A percentile compares a stretch with the other conserved stretches of the same genome.
These are phyloP conservation scores for Barnettozyma hawaiiensis DNA, from an alignment of 1,139 yeast species.

Conservation along the genomic window DNA sequence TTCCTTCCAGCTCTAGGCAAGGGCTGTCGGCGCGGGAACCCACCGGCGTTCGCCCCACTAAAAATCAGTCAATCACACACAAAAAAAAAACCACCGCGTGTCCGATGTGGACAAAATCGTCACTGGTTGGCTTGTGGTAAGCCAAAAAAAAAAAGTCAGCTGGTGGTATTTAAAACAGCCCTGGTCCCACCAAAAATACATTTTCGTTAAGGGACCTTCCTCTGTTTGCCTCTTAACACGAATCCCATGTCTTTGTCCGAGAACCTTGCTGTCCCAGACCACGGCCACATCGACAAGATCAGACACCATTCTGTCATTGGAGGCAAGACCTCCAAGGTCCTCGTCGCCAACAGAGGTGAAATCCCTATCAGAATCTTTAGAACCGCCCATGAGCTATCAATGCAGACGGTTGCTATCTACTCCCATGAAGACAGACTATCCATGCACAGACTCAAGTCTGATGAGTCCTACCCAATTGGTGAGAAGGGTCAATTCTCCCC, in stretches of 20 bases:
- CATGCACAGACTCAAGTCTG: slow-evolving; percentile 91
- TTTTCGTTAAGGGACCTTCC: no score
- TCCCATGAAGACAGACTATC: slow-evolving; percentile 94
- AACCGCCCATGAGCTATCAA: slow-evolving; percentile 94
- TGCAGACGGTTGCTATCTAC: slow-evolving; percentile 97
- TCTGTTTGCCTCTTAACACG: neutral
- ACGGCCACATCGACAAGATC: slow-evolving; percentile 39
- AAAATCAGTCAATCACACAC: no score
- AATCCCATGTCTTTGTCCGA: slow-evolving; percentile 12
- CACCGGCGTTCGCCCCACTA: neutral
- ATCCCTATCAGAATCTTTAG: slow-evolving; percentile 87
- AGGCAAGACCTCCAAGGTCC: slow-evolving; percentile 55
- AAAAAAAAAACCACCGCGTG: no score
- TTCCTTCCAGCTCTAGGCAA: neutral
- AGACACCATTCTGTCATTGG: slow-evolving; percentile 50
- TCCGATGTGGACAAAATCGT: no score
- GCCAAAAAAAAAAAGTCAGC: no score
- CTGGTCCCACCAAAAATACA: neutral
- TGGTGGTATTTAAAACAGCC: slow-evolving; percentile 1
- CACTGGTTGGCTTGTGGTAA: no score
- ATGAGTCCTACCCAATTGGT: slow-evolving; percentile 91
- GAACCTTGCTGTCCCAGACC: slow-evolving; percentile 18
- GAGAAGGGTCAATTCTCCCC: slow-evolving; percentile 87
- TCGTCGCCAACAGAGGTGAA: slow-evolving; percentile 96
- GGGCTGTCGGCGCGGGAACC: neutral